Base-by-base conservation (phyloP, 1,284 basidiomycete species). In the Vanrija sp. region DNA sequence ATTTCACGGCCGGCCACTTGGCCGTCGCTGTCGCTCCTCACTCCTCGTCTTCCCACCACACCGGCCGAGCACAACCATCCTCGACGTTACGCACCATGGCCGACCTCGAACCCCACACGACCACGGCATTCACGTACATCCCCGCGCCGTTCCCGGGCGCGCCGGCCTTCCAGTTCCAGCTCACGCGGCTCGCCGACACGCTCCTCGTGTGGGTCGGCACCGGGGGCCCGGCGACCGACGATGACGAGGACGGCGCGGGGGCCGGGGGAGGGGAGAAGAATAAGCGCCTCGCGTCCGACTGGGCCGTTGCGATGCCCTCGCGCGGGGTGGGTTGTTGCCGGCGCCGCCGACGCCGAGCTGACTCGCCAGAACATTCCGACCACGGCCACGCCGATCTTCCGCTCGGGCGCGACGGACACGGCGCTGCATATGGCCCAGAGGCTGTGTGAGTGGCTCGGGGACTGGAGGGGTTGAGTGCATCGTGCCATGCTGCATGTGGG, bases 171-270 rank as follows among this genome's bases (percentile, higher is more conserved):
- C 82, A 79, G 9, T 75, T 90, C 53, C 86, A 88, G 62, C 78
- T 87, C 53, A 89, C 85, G 41, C 78, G 77, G 41, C 73, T 91
- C 37, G 81, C 82, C 31, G 82, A 83, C 64, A 87, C 88, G 48
- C 88, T 86, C 69, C 85, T 92, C 83, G 68, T 92, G 43, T 92
- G 89, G 89, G 78, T 87, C 41, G 88, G 88, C 2, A 78, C 78
- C 7, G 84, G 82, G n/a, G 45, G 61, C 8, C 47, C 65, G 0
- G 52, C 62, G 6, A 49, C 18, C 24, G 38, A 6, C 54, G 35
- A 14, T 36, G 14, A 6, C 18, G 16, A 44, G 6, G 25, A 44
- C 6, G 24, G 38, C 14, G 27, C 16, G 23, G 53, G 49, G 22
- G 16, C 22, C 15, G 31, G 49, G 42, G 15, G 50, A 36, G 15